A percentile compares a stretch with the other conserved stretches of the same genome.
These are phyloP conservation scores for Scutellaria barbata DNA, from an alignment of 257 asterid genomes.

Conservation along the genomic window DNA sequence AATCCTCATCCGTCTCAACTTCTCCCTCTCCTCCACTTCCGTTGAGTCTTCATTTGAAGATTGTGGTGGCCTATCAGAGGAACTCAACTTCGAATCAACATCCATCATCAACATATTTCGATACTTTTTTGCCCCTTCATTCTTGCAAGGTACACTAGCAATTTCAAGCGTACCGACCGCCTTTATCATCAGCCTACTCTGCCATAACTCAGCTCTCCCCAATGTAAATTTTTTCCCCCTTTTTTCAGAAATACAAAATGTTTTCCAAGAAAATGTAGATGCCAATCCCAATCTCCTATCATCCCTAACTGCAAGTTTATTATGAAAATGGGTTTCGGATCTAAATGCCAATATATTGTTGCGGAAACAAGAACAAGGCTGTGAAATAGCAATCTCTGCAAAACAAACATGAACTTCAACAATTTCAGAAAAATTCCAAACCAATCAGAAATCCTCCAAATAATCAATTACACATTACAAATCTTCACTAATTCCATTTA, in stretches of 20 bases:
- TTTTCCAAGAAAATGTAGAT: conserved; percentile 49
- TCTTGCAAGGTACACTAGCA: conserved; percentile 37
- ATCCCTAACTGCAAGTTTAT: conserved; percentile 45
- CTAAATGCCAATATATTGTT: conserved; percentile 55
- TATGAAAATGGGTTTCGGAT: conserved; percentile 46
- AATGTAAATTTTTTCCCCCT: conserved; percentile 35
- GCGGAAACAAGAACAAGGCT: conserved; percentile 71
- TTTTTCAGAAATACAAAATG: conserved; percentile 41
- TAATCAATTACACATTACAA: background rate
- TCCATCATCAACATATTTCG: conserved; percentile 49
- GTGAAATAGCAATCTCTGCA: conserved; percentile 91
- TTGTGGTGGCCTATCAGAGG: conserved; percentile 39
- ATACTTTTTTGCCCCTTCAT: conserved; percentile 41
- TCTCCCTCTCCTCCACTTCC: conserved; percentile 68
- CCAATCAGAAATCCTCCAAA: background rate
- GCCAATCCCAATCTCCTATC: conserved; percentile 52
- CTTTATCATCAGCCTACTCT: conserved; percentile 59
- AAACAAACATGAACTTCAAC: conserved; percentile 25
- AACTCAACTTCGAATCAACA: conserved; percentile 43
- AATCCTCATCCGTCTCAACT: conserved; percentile 88
- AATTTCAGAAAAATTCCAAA: conserved; percentile 23
- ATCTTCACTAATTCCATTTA: background rate
- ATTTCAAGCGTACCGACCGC: conserved; percentile 77
- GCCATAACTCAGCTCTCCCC: conserved; percentile 46
- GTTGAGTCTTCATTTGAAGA: conserved; percentile 54